Percentiles rank a stretch among this genome's conserved stretches.
Evolutionary conservation across 768 basidiomycete species (phyloP).

Genomic region (Tricholoma flavovirens): DNA sequence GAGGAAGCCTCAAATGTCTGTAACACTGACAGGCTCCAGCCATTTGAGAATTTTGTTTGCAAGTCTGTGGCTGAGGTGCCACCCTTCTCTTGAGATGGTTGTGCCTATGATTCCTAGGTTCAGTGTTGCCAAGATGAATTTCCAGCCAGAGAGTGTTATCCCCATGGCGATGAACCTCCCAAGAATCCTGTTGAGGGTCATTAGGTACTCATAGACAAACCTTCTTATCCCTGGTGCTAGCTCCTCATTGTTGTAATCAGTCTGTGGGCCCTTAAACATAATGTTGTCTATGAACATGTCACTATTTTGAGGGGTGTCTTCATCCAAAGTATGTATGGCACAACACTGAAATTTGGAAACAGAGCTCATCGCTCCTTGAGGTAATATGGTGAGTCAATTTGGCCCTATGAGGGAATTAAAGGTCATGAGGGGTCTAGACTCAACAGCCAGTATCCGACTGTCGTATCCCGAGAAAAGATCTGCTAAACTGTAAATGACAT

Average conservation of each 20-base stretch:
- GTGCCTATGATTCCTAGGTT: constrained; percentile 25
- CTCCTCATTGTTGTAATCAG: no score
- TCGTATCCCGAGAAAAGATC: background rate
- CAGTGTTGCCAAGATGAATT: constrained; percentile 18
- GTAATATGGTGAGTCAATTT: constrained; percentile 16
- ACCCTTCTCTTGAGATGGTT: constrained; percentile 23
- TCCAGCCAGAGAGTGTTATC: constrained; percentile 27
- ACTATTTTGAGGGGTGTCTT: constrained; percentile 9
- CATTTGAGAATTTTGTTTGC: constrained; percentile 24
- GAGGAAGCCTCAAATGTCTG: constrained; percentile 22
- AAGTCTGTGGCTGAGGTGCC: constrained; percentile 20
- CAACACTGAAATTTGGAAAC: constrained; percentile 29
- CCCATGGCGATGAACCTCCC: constrained; percentile 19
- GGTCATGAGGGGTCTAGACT: constrained; percentile 16
- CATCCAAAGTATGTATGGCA: constrained; percentile 8
- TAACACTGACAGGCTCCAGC: constrained; percentile 8
- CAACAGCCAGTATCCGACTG: background rate
- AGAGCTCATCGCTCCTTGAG: constrained; percentile 30
- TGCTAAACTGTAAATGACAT: background rate
- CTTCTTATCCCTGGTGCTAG: constrained; percentile 12
- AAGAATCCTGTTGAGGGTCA: constrained; percentile 18
- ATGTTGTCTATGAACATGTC: constrained; percentile 18
- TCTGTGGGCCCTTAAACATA: background rate
- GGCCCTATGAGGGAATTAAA: constrained; percentile 24
- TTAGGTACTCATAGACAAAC: constrained; percentile 23